phyloP scores from a whole-genome alignment of 129 eudicot species.

The Chrysanthemum makinoi region DNA sequence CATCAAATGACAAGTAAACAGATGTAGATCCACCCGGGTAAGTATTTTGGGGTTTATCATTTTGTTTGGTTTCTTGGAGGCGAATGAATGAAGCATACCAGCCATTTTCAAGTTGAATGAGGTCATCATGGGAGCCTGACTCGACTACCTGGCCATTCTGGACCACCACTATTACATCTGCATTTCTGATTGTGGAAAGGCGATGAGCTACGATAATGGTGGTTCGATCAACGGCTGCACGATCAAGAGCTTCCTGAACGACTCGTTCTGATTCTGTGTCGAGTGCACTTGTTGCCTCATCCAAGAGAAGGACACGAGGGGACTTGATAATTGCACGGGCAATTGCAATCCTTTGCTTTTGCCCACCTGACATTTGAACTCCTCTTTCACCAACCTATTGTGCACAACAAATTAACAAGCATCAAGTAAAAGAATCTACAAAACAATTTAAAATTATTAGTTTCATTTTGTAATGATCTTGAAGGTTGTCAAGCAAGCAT shows the following conservation, averaged over 20 bases:
- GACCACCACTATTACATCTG: constrained; percentile 74
- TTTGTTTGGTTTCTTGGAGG: constrained; percentile 62
- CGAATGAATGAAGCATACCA: constrained; percentile 63
- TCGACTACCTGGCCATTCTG: constrained; percentile 72
- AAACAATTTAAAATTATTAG: too few relatives aligned
- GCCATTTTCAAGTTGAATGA: constrained; percentile 53
- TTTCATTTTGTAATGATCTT: too few relatives aligned
- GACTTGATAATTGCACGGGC: constrained; percentile 86
- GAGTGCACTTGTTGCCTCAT: constrained; percentile 95
- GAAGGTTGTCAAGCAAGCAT: too few relatives aligned
- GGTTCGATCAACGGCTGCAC: constrained; percentile 76
- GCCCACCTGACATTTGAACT: constrained; percentile 94
- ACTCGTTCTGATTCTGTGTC: constrained; percentile 92
- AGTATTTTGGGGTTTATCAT: constrained; percentile 12
- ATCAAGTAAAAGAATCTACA: too few relatives aligned
- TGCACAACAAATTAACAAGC: too few relatives aligned
- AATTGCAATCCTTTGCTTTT: constrained; percentile 92
- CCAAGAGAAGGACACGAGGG: constrained; percentile 87
- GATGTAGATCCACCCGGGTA: constrained; percentile 27
- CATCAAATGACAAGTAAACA: constrained; percentile 26
- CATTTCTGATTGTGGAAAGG: constrained; percentile 83
- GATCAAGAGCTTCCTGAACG: constrained; percentile 93
- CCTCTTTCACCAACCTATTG: constrained; percentile 93
- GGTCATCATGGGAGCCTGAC: constrained; percentile 69
- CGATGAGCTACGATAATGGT: constrained; percentile 91